phyloP scores from a whole-genome alignment of 148 eudicot species.

The Rhododendron simsii region DNA sequence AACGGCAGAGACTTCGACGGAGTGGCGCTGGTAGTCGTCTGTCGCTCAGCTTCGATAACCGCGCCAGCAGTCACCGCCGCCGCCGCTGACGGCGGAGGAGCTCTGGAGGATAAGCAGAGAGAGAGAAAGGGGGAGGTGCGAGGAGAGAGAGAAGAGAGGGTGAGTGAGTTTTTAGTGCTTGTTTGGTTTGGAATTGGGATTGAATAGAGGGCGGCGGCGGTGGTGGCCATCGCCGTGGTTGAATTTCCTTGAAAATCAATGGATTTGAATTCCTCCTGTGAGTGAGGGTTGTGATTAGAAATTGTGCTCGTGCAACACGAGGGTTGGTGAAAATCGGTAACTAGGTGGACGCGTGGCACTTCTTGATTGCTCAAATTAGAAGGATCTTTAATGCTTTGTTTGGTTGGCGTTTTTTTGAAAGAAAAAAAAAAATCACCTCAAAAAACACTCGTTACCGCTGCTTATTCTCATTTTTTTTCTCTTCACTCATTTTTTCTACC shows the following conservation, averaged over 20 bases:
- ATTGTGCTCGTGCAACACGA: background rate
- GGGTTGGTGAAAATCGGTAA: background rate
- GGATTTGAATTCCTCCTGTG: background rate
- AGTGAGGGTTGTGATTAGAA: background rate
- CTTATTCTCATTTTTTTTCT: too few relatives aligned
- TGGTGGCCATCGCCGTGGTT: conserved; percentile 19
- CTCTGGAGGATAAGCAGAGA: background rate
- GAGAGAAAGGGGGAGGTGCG: background rate
- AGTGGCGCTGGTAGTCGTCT: conserved; percentile 10
- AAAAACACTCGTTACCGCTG: too few relatives aligned
- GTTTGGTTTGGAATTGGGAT: background rate
- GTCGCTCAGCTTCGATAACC: conserved; percentile 39
- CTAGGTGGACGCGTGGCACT: conserved; percentile 5
- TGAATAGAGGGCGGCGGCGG: conserved; percentile 4
- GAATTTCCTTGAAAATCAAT: background rate
- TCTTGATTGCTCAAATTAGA: background rate
- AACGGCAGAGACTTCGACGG: conserved; percentile 68
- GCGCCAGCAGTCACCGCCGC: conserved; percentile 39
- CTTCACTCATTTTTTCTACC: too few relatives aligned
- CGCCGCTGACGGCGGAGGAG: background rate
- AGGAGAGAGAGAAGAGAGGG: conserved; percentile 13
- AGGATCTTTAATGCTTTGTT: too few relatives aligned
- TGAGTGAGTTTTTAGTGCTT: background rate
- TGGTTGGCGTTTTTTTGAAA: too few relatives aligned
- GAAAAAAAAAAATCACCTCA: too few relatives aligned